These are phyloP conservation scores for Penicillium sp. DNA, from an alignment of 2,329 filamentous ascomycete genomes.

Conservation along the genomic window DNA sequence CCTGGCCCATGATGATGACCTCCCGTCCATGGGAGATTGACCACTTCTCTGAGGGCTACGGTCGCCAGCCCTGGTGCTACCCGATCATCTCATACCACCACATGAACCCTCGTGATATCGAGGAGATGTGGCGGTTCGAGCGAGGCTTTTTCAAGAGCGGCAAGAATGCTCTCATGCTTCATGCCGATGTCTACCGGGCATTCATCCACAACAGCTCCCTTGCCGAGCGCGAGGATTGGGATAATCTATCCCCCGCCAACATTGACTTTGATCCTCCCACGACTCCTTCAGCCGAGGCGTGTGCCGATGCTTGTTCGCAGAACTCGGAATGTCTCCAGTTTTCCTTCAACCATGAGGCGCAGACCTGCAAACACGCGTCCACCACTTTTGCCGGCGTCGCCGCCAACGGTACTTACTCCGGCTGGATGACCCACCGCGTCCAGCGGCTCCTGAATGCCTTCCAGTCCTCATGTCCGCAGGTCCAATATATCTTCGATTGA, in stretches of 20 bases:
- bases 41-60: slow-evolving; percentile 34
- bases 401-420: slow-evolving; percentile 18
- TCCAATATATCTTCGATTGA: slow-evolving; percentile 23
- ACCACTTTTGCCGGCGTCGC: slow-evolving; percentile 18
- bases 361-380: slow-evolving; percentile 18
- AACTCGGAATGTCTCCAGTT: slow-evolving; percentile 27
- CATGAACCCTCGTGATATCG: slow-evolving; percentile 39
- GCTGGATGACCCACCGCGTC: slow-evolving; percentile 25
- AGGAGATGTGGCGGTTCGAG: slow-evolving; percentile 43
- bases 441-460: slow-evolving; percentile 20
- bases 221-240: slow-evolving; percentile 20
- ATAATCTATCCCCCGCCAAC: slow-evolving; percentile 20
- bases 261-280: slow-evolving; percentile 17
- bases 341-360: slow-evolving; percentile 17
- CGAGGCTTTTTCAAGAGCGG: slow-evolving; percentile 53
- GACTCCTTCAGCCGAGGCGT: slow-evolving; percentile 15
- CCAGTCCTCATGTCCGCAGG: slow-evolving; percentile 22
- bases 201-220: slow-evolving; percentile 15
- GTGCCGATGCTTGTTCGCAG: slow-evolving; percentile 21
- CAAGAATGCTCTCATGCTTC: slow-evolving; percentile 24
- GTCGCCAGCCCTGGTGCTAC: slow-evolving; percentile 45
- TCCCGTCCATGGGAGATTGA: slow-evolving; percentile 39
- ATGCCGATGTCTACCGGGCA: slow-evolving; percentile 27
- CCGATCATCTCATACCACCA: slow-evolving; percentile 48
- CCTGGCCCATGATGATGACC: slow-evolving; percentile 45